A percentile compares a stretch with the other conserved stretches of the same genome.
phyloP scores from a whole-genome alignment of 2,329 filamentous ascomycete genomes.

The Pseudogymnoascus verrucosus region DNA sequence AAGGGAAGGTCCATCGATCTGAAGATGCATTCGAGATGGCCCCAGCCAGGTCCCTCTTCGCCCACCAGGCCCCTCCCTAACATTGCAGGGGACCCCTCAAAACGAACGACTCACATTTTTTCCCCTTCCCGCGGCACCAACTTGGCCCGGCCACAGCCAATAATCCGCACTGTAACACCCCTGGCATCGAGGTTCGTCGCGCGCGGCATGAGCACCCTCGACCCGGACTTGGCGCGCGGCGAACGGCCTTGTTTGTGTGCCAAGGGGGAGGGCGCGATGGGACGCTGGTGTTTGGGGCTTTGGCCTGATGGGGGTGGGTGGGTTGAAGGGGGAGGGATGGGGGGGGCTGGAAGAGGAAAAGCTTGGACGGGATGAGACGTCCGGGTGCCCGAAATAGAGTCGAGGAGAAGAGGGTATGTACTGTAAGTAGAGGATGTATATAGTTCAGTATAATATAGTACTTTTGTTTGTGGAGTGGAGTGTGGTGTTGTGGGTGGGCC shows the following conservation, averaged over 20 bases:
- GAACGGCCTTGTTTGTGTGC: not conserved
- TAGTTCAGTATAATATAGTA: not conserved
- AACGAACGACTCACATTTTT: not conserved
- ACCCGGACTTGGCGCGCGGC: not conserved
- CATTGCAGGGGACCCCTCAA: not conserved
- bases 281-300: conserved; percentile 1
- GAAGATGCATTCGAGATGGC: not conserved
- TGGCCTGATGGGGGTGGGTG: not conserved
- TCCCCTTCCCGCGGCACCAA: not conserved
- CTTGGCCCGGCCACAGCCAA: not conserved
- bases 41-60: too few species aligned
- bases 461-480: not conserved
- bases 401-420: not conserved
- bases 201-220: not conserved
- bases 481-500: not conserved
- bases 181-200: not conserved
- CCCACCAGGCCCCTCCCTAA: not conserved
- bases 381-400: conserved; percentile 2
- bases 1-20: not conserved
- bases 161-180: not conserved
- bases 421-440: not conserved
- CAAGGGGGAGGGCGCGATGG: not conserved
- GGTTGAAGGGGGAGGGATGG: not conserved
- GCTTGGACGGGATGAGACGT: not conserved
- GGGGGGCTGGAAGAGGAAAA: not conserved